A percentile compares a stretch with the other conserved stretches of the same genome.
These are phyloP conservation scores for Vicia villosa DNA, from an alignment of 306 rosid species.

Conservation along the genomic window DNA sequence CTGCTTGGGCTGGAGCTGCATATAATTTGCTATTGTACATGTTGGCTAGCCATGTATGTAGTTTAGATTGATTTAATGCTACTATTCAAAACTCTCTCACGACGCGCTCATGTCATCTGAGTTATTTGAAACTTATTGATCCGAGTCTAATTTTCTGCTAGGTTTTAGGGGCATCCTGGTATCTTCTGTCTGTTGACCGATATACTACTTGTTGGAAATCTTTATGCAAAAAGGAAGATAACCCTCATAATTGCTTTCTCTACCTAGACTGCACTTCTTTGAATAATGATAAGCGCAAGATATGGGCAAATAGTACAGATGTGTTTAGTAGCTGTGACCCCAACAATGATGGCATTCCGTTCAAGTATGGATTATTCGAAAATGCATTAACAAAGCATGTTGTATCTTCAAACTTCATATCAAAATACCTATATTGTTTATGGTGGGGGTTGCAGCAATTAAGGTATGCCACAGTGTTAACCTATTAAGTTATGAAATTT, in stretches of 20 bases:
- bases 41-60: constrained; percentile 97
- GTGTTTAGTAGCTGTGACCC: constrained; percentile 74
- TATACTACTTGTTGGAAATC: constrained; percentile 89
- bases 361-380: constrained; percentile 75
- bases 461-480: constrained; percentile 58
- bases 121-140: constrained; percentile 5
- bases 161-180: constrained; percentile 99
- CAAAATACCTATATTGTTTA: constrained; percentile 81
- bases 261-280: constrained; percentile 72
- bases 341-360: constrained; percentile 32
- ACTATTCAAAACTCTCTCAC: neutral
- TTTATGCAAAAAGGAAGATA: constrained; percentile 58
- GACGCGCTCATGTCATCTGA: constrained; percentile 4
- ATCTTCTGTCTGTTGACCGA: constrained; percentile 86
- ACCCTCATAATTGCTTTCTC: constrained; percentile 46
- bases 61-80: constrained; percentile 24
- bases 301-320: constrained; percentile 64
- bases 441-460: constrained; percentile 99
- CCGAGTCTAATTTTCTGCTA: constrained; percentile 32
- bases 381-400: constrained; percentile 64
- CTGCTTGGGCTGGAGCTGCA: constrained; percentile 99
- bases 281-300: constrained; percentile 20
- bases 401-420: constrained; percentile 64
- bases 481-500: constrained; percentile 6
- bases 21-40: constrained; percentile 88